Conservation (phyloP, 805 yeast species). For the Starmera caribaea region DNA sequence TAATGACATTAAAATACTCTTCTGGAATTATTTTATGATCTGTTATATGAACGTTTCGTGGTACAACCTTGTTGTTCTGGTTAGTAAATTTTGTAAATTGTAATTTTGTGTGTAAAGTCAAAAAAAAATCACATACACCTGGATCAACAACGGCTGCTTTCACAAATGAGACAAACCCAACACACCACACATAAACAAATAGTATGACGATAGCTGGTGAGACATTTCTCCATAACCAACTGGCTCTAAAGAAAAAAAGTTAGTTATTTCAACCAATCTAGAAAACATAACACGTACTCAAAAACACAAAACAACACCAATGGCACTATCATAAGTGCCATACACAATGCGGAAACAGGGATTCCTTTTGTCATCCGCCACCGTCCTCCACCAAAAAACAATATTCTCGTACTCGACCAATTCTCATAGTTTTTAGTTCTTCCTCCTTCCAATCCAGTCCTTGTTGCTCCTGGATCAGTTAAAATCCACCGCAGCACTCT, state of each 20-base stretch:
- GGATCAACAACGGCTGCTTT: constrained; percentile 57
- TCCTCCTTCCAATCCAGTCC: background rate
- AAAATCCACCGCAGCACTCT: constrained; percentile 15
- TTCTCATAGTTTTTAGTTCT: constrained; percentile 31
- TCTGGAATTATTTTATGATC: constrained; percentile 34
- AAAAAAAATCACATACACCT: constrained; percentile 26
- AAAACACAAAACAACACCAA: constrained; percentile 45
- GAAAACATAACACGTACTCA: constrained; percentile 20
- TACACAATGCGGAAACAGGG: constrained; percentile 31
- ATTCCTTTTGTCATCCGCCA: constrained; percentile 31
- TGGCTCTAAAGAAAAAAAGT: constrained; percentile 18
- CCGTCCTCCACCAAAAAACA: constrained; percentile 61
- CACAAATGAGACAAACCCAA: constrained; percentile 38
- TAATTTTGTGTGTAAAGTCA: no score
- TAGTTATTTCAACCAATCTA: background rate
- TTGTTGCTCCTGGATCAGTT: constrained; percentile 2
- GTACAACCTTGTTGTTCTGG: constrained; percentile 27
- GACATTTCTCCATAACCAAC: constrained; percentile 47
- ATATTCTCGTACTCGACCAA: constrained; percentile 28
- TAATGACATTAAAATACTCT: constrained; percentile 44
- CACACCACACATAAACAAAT: constrained; percentile 49
- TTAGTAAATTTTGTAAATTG: background rate
- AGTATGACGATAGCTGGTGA: constrained; percentile 48
- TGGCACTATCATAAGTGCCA: constrained; percentile 28
- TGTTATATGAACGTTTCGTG: constrained; percentile 54